phyloP scores from a whole-genome alignment of 148 eudicot species.

The Simmondsia chinensis region DNA sequence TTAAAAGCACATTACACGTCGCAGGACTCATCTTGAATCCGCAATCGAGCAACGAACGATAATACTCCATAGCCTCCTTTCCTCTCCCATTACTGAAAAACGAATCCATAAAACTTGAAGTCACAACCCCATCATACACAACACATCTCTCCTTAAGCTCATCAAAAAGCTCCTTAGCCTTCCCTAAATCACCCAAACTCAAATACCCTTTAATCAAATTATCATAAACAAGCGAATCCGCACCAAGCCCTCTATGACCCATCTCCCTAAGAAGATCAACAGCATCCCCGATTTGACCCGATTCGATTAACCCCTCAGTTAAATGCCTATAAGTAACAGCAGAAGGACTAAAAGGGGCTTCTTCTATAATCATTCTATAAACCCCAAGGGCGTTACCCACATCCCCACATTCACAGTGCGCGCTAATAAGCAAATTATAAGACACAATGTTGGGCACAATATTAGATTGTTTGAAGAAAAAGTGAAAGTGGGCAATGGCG shows the following conservation, averaged over 20 bases:
- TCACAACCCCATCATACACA: slow-evolving; percentile 81
- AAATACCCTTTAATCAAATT: slow-evolving; percentile 69
- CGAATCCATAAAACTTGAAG: slow-evolving; percentile 83
- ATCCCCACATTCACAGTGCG: slow-evolving; percentile 42
- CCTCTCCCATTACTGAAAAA: slow-evolving; percentile 47
- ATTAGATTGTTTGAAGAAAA: slow-evolving; percentile 50
- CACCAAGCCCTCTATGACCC: slow-evolving; percentile 67
- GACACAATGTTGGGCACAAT: slow-evolving; percentile 69
- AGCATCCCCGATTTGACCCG: slow-evolving; percentile 54
- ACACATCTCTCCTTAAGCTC: slow-evolving; percentile 69
- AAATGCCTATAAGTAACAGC: slow-evolving; percentile 58
- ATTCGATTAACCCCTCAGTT: slow-evolving; percentile 60
- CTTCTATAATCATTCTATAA: slow-evolving; percentile 28
- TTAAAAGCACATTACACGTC: slow-evolving; percentile 71
- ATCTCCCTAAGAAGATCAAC: slow-evolving; percentile 57
- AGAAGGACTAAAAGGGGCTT: slow-evolving; percentile 69
- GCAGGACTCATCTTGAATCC: slow-evolving; percentile 70
- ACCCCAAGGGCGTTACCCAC: slow-evolving; percentile 44
- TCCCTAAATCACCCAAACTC: slow-evolving; percentile 50
- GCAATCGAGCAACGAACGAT: slow-evolving; percentile 42
- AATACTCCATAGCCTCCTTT: slow-evolving; percentile 84
- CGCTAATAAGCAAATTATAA: slow-evolving; percentile 41
- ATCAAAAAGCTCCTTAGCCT: slow-evolving; percentile 73
- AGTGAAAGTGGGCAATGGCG: slow-evolving; percentile 48
- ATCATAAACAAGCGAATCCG: slow-evolving; percentile 68